Base-by-base conservation (phyloP, 148 eudicot species). In the Chenopodium suecicum region DNA sequence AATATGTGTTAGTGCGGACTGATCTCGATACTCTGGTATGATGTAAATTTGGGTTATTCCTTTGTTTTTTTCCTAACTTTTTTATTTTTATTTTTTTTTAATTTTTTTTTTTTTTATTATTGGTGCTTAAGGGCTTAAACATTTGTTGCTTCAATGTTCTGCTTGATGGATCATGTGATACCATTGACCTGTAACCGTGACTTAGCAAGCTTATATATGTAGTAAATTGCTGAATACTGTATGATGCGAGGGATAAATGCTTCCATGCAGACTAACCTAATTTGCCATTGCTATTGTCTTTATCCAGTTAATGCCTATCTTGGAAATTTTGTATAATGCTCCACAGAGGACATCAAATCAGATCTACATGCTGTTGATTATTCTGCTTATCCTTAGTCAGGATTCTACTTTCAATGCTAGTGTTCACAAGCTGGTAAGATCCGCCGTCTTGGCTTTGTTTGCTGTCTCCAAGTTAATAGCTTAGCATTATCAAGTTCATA, bases 11-110 rank as follows among this genome's bases (percentile, higher is more conserved):
- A 87, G 99, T 95, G 88, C 92, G 99, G 76, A 94, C 99, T 78
- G 99, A 95, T 89, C 83, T 91, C 48, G 99, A 95, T 87, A 95
- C 99, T 68, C 84, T 95, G 99, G 99, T 95, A 95, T 81, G 76
- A 23, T 80, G 37, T 70, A 86, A 74, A 73, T 76, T 74, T 37
- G 66, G n/a, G 23, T 44, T 29, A 14, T 74, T 23, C 22, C 52
- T 68, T 1, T 47, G 75, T 23, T 73, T 10, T 41, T 50, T 14
- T 19, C 25, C 37, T 17, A 20, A 62, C 32, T 37, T 47, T 65
- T 54, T 16, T 12, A 16, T 37, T 4, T 54, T 66, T 34, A 25
- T 25, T 25, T 25, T 37, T 47, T 65, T 54, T 16, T 12, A 14
- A 25, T 37, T 4, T 41, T 0, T 27, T 73, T 27, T 73, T 34